Conservation (phyloP, 1,284 basidiomycete genomes). For the Puccinia horiana region DNA sequence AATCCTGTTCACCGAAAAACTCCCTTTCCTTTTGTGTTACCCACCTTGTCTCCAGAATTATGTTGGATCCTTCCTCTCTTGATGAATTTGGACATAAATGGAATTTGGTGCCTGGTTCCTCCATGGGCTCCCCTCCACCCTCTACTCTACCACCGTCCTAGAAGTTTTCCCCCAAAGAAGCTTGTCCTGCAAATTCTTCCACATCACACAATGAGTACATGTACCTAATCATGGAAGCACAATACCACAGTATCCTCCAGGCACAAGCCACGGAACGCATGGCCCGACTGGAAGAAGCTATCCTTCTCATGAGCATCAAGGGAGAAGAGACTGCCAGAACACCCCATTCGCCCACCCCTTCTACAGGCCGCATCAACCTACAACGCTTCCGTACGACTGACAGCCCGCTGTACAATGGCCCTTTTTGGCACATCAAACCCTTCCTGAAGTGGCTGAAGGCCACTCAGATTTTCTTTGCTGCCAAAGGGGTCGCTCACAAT, state of each 20-base stretch:
- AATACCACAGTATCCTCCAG: neutral
- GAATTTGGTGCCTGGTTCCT: no score
- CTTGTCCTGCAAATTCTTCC: no score
- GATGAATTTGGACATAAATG: no score
- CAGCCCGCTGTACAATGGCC: neutral
- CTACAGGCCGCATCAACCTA: constrained; percentile 4
- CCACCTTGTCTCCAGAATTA: no score
- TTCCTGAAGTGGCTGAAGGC: constrained; percentile 4
- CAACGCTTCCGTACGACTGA: neutral
- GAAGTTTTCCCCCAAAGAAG: no score
- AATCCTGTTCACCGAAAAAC: no score
- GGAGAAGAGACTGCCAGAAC: neutral
- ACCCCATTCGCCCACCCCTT: neutral
- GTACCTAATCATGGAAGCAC: neutral
- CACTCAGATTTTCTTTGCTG: neutral
- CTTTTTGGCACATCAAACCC: neutral
- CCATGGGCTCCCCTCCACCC: no score
- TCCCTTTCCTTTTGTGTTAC: no score
- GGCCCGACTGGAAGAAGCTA: neutral
- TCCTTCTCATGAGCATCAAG: neutral
- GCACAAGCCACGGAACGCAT: neutral
- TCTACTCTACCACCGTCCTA: no score
- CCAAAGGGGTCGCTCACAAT: neutral
- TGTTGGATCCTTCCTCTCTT: no score
- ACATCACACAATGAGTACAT: neutral